A percentile compares a stretch with the other conserved stretches of the same genome.
Conservation (phyloP, 345 rosid genomes). For the Salix viminalis region DNA sequence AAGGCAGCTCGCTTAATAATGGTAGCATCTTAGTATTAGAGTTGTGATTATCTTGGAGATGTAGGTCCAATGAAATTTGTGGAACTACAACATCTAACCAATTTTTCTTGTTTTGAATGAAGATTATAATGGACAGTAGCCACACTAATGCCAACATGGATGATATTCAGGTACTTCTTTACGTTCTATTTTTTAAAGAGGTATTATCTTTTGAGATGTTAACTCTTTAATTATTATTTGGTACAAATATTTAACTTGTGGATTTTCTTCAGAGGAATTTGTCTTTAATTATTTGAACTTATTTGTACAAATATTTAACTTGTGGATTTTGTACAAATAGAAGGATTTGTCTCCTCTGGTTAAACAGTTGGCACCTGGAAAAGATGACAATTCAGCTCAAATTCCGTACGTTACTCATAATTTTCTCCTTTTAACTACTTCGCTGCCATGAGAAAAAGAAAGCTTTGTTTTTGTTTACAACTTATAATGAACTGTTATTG, state of each 20-base stretch:
- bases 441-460: not conserved
- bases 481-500: not conserved
- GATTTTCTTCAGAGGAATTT: too few species aligned
- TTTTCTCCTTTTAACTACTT: constrained; percentile 2
- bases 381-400: constrained; percentile 45
- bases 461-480: not conserved
- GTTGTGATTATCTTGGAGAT: not conserved
- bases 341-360: constrained; percentile 82
- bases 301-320: not conserved
- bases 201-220: constrained; percentile 12
- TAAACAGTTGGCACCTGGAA: constrained; percentile 67
- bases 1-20: constrained; percentile 85
- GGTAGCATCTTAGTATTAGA: constrained; percentile 37
- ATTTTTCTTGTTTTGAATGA: constrained; percentile 21
- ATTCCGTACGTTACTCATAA: constrained; percentile 63
- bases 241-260: not conserved
- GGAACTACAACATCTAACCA: constrained; percentile 13
- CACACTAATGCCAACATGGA: constrained; percentile 58
- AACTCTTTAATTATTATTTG: not conserved
- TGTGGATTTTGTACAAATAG: constrained; percentile 29
- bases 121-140: constrained; percentile 66
- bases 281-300: too few species aligned
- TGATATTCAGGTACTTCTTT: constrained; percentile 65
- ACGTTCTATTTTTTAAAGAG: not conserved
- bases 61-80: constrained; percentile 1